Evolutionary conservation across 306 rosid species (phyloP), one percentile per base, ranked within the genome.

Genomic region (Clitoria ternatea): DNA sequence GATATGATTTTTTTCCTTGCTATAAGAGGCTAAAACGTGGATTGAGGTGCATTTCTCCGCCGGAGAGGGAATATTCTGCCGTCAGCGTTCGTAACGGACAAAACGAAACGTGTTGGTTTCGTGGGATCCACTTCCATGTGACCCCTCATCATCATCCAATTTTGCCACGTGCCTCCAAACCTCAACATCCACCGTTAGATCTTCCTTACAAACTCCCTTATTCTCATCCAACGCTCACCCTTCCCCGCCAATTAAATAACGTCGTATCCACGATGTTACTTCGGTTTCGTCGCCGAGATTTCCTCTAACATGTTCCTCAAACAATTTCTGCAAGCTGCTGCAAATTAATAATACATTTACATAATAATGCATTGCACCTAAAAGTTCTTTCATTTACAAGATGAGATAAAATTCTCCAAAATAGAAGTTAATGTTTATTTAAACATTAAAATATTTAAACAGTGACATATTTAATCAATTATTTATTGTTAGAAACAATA

Each of bases 261-360:
- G 5, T 39, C 6, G 18, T 12, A 77, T 50, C 70, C 85, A 68
- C 77, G 48, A 69, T 56, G 80, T 42, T 56, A 17, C 78, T 56
- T 78, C 80, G 65, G 78, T 78, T 82, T 78, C 80, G 57, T 78
- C 86, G 86, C 83, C 86, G 80, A 74, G 68, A 80, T 80, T 92
- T 77, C 66, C 91, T 86, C 92, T 66, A 13, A 32, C 77, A 67
- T 80, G 84, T 81, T 71, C 55, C 9, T 67, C 35, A 19, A 45
- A 54, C 60, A 69, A 37, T 47, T 68, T 76, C 75, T 33, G 59
- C 64, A 7, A 47, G 35, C 26, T 45, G n/a, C n/a, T n/a, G n/a
- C 5, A 27, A n/a, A 56, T 6, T 29, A 55, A 55, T 29, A 27
- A 33, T 33, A 2, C 8, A 26, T 6, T 0, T 2, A 55, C 20